Evolutionary conservation across 1,139 yeast species (phyloP), one percentile per base, ranked within the genome.

Genomic region (Suhomyces anneliseae): DNA sequence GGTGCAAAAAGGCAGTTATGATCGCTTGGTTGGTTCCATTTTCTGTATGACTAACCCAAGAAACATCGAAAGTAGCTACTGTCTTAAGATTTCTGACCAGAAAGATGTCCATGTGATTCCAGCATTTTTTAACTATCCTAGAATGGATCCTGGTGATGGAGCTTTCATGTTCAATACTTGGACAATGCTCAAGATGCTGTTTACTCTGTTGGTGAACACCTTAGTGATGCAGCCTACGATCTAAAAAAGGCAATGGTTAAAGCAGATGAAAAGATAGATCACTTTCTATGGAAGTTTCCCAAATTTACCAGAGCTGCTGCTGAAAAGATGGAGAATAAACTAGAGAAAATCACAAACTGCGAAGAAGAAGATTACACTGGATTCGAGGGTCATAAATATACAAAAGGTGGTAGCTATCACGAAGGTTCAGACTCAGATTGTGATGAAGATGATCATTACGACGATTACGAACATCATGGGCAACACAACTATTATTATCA

Each of bases 31-130:
- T 1, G 67, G 68, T 39, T 74, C 80, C 0, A 61, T 64, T 1
- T 76, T 74, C 54, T 78, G 82, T 51, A 68, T 76, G 8, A 62
- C 72, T 7, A 64, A 66, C 43, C 39, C 54, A 0, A 42, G 48
- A 0, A 40, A 55, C 11, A 36, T 50, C 8, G 48, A 53, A 11
- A 58, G 63, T 19, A 71, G 79, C 41, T 69, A 64, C 47, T 78
- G 83, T 54, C 48, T 76, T 14, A 65, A 65, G 45, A 62, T 77
- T 12, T 57, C 57, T 4, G 66, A 62, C 35, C 50, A 57, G 15
- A 26, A 12, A 6, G 56, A 62, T 27, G 57, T 72, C 35, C 58
- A 57, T 7, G 45, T 72, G 8, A 68, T 65, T 45, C 75, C 77
- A 5, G 69, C 68, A 5, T 67, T 62, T 47, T 53, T 52, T 9